These are phyloP conservation scores for Solanum boliviense DNA, from an alignment of 257 asterid species.

Conservation along the genomic window DNA sequence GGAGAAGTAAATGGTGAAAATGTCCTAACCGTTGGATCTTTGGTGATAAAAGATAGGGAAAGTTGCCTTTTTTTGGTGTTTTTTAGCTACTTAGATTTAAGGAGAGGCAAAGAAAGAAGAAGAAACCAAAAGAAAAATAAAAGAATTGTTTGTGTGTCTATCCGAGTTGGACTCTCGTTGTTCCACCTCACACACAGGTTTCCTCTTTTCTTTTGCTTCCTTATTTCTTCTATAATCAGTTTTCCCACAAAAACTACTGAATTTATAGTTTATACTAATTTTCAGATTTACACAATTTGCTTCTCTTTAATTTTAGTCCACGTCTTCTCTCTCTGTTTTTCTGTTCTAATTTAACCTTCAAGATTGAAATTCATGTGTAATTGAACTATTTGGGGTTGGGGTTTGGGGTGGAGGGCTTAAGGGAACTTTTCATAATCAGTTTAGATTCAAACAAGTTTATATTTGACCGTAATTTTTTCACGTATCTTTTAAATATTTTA, in stretches of 20 bases:
- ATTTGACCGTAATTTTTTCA: too few species aligned
- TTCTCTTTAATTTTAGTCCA: not conserved
- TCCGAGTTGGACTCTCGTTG: slow-evolving; percentile 20
- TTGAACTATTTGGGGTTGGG: not conserved
- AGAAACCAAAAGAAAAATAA: not conserved
- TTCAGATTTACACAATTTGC: not conserved
- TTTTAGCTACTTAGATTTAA: not conserved
- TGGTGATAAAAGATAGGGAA: not conserved
- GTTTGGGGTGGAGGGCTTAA: not conserved
- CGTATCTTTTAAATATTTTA: too few species aligned
- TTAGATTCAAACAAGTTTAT: not conserved
- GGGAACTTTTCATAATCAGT: not conserved
- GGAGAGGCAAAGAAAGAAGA: not conserved
- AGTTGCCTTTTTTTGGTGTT: not conserved
- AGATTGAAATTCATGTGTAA: not conserved
- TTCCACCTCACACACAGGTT: slow-evolving; percentile 19
- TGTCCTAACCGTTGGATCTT: slow-evolving; percentile 4
- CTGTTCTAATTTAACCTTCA: not conserved
- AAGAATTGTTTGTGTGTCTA: not conserved
- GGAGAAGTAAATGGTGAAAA: not conserved
- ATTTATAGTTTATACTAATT: not conserved
- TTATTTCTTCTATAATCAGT: not conserved
- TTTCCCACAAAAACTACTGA: not conserved
- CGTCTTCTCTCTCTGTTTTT: not conserved
- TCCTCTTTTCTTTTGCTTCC: not conserved